Evolutionary conservation across 768 basidiomycete species (phyloP).

Genomic region (Melanogaster broomeanus): DNA sequence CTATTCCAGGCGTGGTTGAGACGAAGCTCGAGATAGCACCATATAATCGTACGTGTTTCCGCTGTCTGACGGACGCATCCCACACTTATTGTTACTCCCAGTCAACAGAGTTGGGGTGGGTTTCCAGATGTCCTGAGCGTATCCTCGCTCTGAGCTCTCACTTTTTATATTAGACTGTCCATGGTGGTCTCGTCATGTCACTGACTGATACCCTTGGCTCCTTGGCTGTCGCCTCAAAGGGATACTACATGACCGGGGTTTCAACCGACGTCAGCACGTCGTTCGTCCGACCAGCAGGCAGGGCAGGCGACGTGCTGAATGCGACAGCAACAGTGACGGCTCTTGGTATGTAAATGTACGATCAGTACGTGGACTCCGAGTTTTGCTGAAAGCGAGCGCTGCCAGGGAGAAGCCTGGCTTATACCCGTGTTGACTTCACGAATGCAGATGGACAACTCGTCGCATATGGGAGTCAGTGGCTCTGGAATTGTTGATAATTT

Average conservation of each 20-base stretch:
- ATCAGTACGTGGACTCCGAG: neutral
- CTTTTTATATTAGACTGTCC: conserved; percentile 47
- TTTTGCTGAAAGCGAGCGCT: neutral
- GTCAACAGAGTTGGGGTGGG: conserved; percentile 83
- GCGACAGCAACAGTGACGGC: conserved; percentile 66
- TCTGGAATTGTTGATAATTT: too few species aligned
- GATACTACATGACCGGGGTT: conserved; percentile 86
- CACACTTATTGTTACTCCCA: conserved; percentile 27
- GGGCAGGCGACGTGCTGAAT: conserved; percentile 62
- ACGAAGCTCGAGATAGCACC: conserved; percentile 72
- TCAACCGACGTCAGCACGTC: conserved; percentile 81
- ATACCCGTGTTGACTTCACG: conserved; percentile 79
- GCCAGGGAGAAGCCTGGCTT: conserved; percentile 76
- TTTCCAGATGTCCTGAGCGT: conserved; percentile 9
- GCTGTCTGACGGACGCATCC: neutral
- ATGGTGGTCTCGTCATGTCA: conserved; percentile 81
- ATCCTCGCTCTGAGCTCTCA: neutral
- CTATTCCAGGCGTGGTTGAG: conserved; percentile 71
- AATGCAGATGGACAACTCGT: conserved; percentile 64
- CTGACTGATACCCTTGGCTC: conserved; percentile 86
- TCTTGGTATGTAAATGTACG: conserved; percentile 49
- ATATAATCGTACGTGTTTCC: conserved; percentile 59
- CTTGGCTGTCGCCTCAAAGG: conserved; percentile 78
- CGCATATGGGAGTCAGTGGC: conserved; percentile 74
- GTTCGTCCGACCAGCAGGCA: conserved; percentile 78